Percentiles rank a stretch among this genome's conserved stretches.
phyloP scores from a whole-genome alignment of 1,139 yeast genomes.

The Protomyces inundatus region DNA sequence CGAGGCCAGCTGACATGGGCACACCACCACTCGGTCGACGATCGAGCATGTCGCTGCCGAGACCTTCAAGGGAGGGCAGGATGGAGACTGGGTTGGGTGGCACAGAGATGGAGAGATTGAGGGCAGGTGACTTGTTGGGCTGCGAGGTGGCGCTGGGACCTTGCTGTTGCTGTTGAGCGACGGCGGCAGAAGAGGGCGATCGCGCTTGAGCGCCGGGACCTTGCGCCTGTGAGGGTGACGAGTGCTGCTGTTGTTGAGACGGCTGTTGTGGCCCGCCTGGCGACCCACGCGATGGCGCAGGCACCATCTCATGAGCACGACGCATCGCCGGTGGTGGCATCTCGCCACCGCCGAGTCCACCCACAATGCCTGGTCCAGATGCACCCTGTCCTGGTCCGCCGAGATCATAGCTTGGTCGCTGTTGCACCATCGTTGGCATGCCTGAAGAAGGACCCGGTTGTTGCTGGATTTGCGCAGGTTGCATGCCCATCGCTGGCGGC shows the following conservation, averaged over 20 bases:
- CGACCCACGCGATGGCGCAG: background rate
- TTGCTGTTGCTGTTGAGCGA: background rate
- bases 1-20: conserved; percentile 8
- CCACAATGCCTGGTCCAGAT: background rate
- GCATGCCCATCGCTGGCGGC: background rate
- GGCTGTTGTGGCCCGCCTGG: background rate
- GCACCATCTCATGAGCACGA: background rate
- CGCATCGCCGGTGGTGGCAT: background rate
- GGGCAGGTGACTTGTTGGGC: background rate
- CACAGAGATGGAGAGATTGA: background rate
- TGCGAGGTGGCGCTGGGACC: background rate
- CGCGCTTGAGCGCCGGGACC: background rate
- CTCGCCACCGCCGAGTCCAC: background rate
- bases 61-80: conserved; percentile 13
- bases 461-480: background rate
- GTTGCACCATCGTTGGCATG: background rate
- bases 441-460: background rate
- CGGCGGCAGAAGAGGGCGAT: background rate
- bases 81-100: conserved; percentile 2
- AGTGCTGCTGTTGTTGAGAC: background rate
- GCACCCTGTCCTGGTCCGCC: background rate
- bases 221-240: background rate
- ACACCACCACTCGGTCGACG: conserved; percentile 6
- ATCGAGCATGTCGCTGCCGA: conserved; percentile 1
- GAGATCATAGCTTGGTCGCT: background rate